Evolutionary conservation across 2,329 filamentous ascomycete species (phyloP).

Genomic region (Cercospora berteroae): DNA sequence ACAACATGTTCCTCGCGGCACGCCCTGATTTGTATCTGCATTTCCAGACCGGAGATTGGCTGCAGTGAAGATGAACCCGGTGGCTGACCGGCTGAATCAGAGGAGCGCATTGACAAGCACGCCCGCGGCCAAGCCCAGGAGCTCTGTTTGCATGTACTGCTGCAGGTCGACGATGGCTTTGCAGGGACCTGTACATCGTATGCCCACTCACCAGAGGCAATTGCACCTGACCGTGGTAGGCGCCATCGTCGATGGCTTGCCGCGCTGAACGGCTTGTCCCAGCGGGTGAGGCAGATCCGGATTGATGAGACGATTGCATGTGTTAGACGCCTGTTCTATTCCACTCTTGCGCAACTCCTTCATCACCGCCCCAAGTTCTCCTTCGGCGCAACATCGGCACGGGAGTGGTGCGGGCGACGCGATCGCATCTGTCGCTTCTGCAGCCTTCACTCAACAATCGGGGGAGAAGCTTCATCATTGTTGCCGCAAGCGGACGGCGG

Average conservation of each 20-base stretch:
- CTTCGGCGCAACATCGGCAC: neutral
- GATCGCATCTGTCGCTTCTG: neutral
- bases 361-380: neutral
- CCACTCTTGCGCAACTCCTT: neutral
- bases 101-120: neutral
- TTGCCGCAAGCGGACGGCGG: constrained; percentile 1
- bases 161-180: constrained; percentile 2
- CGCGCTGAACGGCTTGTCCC: neutral
- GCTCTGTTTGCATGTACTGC: neutral
- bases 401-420: neutral
- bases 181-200: neutral
- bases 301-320: neutral
- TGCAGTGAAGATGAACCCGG: constrained; percentile 6
- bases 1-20: neutral
- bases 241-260: constrained; percentile 2
- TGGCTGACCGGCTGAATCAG: neutral
- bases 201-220: neutral
- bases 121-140: neutral
- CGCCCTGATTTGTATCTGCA: neutral
- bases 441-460: neutral
- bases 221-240: neutral
- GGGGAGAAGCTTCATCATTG: neutral
- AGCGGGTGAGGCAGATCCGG: neutral
- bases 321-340: neutral
- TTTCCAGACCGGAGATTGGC: constrained; percentile 2